Evolutionary conservation across 1,284 basidiomycete genomes (phyloP).

Genomic region (Tilletia horrida): DNA sequence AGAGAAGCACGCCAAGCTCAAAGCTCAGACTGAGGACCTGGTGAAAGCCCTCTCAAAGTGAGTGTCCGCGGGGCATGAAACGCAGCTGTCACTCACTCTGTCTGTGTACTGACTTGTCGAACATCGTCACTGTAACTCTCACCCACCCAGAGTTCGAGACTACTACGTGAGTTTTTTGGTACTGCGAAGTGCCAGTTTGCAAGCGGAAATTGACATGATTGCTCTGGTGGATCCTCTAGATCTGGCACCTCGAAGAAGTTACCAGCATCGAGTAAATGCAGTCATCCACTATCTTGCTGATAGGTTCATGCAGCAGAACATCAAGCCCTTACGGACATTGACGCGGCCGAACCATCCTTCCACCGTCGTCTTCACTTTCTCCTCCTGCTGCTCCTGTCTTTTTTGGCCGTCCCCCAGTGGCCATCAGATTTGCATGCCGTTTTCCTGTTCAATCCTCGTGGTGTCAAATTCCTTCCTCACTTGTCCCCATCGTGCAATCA

Average conservation of each 20-base stretch:
- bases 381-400: too few species aligned
- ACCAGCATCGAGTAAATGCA: constrained; percentile 2
- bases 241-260: constrained; percentile 4
- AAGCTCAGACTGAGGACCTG: neutral
- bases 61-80: neutral
- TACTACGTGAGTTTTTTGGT: constrained; percentile 16
- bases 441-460: too few species aligned
- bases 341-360: too few species aligned
- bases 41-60: neutral
- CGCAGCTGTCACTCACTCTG: neutral
- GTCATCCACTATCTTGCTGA: too few species aligned
- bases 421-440: too few species aligned
- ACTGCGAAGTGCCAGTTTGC: too few species aligned
- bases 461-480: too few species aligned
- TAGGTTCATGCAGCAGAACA: too few species aligned
- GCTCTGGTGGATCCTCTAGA: neutral
- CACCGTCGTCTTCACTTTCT: too few species aligned
- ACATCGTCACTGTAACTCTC: neutral
- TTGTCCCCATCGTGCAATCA: too few species aligned
- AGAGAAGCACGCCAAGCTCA: neutral
- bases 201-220: neutral
- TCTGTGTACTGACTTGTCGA: neutral
- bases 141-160: neutral
- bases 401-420: too few species aligned
- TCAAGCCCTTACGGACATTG: too few species aligned